phyloP scores from a whole-genome alignment of 2,329 filamentous ascomycete genomes.

The Ceratocystis colombiana region DNA sequence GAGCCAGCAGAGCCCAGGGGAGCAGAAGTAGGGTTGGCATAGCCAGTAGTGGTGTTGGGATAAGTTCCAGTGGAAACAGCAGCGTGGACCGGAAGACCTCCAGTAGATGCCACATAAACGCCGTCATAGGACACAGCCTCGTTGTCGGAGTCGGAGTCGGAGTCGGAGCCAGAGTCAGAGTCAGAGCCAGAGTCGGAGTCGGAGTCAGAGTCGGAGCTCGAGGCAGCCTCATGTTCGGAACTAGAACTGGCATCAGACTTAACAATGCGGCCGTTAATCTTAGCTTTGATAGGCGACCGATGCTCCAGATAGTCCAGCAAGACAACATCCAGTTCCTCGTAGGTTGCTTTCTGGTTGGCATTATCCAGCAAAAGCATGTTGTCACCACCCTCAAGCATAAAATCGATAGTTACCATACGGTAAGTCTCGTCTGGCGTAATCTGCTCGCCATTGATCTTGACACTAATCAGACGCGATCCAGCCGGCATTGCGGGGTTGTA shows the following conservation, averaged over 20 bases:
- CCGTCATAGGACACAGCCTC: not conserved
- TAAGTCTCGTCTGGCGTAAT: conserved; percentile 41
- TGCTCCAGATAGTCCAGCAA: conserved; percentile 42
- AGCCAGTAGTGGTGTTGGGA: not conserved
- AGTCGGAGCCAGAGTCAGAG: not conserved
- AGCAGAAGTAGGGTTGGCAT: not conserved
- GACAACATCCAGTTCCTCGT: conserved; percentile 47
- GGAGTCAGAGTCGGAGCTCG: not conserved
- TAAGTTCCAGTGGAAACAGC: not conserved
- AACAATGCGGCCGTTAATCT: conserved; percentile 40
- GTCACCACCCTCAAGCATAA: conserved; percentile 52
- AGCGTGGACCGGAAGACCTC: not conserved
- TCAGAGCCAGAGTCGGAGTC: not conserved
- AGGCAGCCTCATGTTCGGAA: not conserved
- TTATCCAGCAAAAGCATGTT: conserved; percentile 42
- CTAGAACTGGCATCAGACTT: conserved; percentile 4
- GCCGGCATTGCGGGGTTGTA: conserved; percentile 45
- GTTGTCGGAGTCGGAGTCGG: not conserved
- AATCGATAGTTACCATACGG: conserved; percentile 52
- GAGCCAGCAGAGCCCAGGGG: not conserved
- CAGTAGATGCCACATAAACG: not conserved
- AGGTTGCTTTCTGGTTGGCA: conserved; percentile 32
- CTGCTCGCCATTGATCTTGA: conserved; percentile 41
- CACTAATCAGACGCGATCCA: conserved; percentile 43
- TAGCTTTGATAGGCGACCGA: conserved; percentile 41